Evolutionary conservation across 257 asterid genomes (phyloP).

Genomic region (Nicotiana tomentosiformis): DNA sequence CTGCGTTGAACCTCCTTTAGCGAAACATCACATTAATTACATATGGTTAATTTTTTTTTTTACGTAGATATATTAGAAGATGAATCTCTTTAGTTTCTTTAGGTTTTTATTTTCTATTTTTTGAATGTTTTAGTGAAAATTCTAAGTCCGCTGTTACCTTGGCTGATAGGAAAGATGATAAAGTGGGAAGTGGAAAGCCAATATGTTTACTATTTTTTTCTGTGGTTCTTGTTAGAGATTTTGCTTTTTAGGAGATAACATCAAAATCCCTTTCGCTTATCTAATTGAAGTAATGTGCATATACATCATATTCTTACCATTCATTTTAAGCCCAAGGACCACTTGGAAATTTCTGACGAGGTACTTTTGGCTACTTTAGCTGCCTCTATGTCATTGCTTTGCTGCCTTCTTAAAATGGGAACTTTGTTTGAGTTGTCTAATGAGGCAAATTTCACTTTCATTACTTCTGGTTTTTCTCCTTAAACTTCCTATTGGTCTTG

Average conservation of each 20-base stretch:
- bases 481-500: not conserved
- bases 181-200: not conserved
- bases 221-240: not conserved
- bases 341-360: not conserved
- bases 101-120: too few relatives aligned
- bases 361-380: not conserved
- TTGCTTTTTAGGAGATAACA: not conserved
- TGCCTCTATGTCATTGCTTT: not conserved
- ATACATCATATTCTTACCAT: not conserved
- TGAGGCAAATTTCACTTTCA: constrained; percentile 5
- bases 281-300: not conserved
- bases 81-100: too few relatives aligned
- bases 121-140: too few relatives aligned
- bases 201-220: not conserved
- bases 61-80: too few relatives aligned
- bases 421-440: not conserved
- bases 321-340: constrained; percentile 4
- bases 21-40: too few relatives aligned
- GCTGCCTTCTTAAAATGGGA: constrained; percentile 7
- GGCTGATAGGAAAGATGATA: not conserved
- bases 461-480: not conserved
- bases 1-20: too few relatives aligned
- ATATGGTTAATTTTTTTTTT: too few relatives aligned
- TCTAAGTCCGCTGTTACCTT: not conserved
- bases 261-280: not conserved